Conservation (phyloP, 2,329 filamentous ascomycete species). For the Eutypa lata region DNA sequence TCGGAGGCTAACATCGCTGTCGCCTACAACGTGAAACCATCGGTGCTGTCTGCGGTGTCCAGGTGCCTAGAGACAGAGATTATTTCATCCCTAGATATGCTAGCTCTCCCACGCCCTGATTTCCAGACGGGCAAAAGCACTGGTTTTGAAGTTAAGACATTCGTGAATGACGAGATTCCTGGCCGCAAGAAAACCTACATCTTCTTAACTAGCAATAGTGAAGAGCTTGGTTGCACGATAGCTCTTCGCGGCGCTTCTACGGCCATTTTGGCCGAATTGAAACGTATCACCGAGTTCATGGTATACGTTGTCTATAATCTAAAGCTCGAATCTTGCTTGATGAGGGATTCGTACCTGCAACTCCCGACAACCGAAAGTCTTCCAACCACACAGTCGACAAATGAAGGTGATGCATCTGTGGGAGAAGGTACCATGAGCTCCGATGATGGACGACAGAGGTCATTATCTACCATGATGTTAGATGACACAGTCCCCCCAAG, state of each 20-base stretch:
- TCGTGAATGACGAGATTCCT: constrained; percentile 71
- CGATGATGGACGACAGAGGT: constrained; percentile 17
- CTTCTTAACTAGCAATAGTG: constrained; percentile 85
- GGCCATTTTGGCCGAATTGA: constrained; percentile 71
- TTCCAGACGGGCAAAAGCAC: constrained; percentile 76
- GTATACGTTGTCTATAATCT: constrained; percentile 98
- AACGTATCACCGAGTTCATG: constrained; percentile 97
- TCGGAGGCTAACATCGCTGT: constrained; percentile 88
- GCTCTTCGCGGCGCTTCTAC: constrained; percentile 79
- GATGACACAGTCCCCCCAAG: constrained; percentile 15
- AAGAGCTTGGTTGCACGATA: constrained; percentile 91
- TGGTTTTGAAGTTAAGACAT: constrained; percentile 94
- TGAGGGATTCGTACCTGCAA: constrained; percentile 88
- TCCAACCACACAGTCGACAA: constrained; percentile 31
- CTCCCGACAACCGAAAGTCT: constrained; percentile 63
- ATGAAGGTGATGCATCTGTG: constrained; percentile 35
- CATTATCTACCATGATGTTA: constrained; percentile 15
- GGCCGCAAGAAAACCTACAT: constrained; percentile 91
- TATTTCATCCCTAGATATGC: constrained; percentile 92
- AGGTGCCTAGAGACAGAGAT: constrained; percentile 88
- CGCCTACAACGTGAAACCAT: constrained; percentile 93
- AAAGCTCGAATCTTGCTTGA: constrained; percentile 89
- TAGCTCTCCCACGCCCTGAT: constrained; percentile 64
- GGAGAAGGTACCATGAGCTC: constrained; percentile 19
- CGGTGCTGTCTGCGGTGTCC: constrained; percentile 91